Percentiles rank a stretch among this genome's conserved stretches.
Conservation (phyloP, 345 rosid species). For the Ailanthus altissimus region DNA sequence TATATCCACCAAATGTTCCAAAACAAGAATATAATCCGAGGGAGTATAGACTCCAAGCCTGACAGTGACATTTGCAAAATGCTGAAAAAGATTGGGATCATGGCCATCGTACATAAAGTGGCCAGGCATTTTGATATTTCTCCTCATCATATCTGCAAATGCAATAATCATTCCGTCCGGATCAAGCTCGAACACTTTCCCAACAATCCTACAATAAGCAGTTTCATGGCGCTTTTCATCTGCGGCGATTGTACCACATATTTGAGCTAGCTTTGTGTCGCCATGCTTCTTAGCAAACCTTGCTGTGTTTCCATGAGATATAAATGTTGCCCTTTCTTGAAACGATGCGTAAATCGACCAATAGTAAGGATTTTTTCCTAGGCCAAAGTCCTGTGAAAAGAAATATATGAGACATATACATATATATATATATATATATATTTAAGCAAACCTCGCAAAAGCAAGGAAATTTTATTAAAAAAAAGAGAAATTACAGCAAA, state of each 20-base stretch:
- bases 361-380: slow-evolving; percentile 28
- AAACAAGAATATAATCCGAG: slow-evolving; percentile 31
- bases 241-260: slow-evolving; percentile 40
- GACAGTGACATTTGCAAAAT: slow-evolving; percentile 34
- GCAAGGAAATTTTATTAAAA: too few species aligned
- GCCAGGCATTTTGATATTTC: slow-evolving; percentile 38
- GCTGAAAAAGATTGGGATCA: slow-evolving; percentile 33
- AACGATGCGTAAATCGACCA: slow-evolving; percentile 43
- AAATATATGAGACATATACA: too few species aligned
- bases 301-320: slow-evolving; percentile 44
- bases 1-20: slow-evolving; percentile 34
- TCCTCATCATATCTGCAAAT: slow-evolving; percentile 47
- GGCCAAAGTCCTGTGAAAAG: too few species aligned
- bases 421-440: too few species aligned
- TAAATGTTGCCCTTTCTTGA: slow-evolving; percentile 48
- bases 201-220: slow-evolving; percentile 36
- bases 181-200: slow-evolving; percentile 45
- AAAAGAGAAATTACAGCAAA: too few species aligned
- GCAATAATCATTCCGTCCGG: slow-evolving; percentile 33
- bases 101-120: slow-evolving; percentile 40
- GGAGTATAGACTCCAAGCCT: slow-evolving; percentile 37
- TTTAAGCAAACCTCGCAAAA: too few species aligned
- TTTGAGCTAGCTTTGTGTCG: slow-evolving; percentile 36
- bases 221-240: slow-evolving; percentile 45
- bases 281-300: slow-evolving; percentile 41